Conservation (phyloP, 345 rosid species). For the Durio zibethinus region DNA sequence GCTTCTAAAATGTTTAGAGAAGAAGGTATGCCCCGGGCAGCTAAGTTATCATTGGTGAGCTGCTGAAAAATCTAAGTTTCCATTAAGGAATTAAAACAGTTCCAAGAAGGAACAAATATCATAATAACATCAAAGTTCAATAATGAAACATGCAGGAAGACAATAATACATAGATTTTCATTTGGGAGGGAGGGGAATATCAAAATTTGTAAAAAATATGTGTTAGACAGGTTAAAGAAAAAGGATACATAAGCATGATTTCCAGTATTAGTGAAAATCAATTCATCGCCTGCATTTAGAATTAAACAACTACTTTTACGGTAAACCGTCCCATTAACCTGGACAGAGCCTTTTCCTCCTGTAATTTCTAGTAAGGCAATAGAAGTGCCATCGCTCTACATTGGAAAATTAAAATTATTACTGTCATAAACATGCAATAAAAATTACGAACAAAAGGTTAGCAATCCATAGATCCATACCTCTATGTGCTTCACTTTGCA, state of each 20-base stretch:
- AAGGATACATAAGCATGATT: conserved; percentile 99
- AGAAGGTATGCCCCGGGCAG: conserved; percentile 59
- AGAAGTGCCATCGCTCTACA: conserved; percentile 59
- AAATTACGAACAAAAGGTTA: conserved; percentile 9
- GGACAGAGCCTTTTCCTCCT: conserved; percentile 82
- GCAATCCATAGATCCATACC: conserved; percentile 39
- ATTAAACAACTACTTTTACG: conserved; percentile 44
- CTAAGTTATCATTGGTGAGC: conserved; percentile 56
- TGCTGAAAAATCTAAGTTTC: conserved; percentile 75
- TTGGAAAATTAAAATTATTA: conserved; percentile 23
- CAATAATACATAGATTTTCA: neutral
- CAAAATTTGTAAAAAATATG: neutral
- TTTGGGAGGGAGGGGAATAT: neutral
- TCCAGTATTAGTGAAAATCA: conserved; percentile 62
- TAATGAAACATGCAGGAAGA: neutral
- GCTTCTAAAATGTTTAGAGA: conserved; percentile 74
- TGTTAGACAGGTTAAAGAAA: neutral
- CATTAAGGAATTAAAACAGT: conserved; percentile 40
- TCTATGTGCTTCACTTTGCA: conserved; percentile 75
- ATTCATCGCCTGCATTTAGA: conserved; percentile 87
- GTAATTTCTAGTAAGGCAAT: conserved; percentile 63
- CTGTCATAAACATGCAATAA: neutral
- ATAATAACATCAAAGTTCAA: conserved; percentile 9
- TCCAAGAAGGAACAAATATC: conserved; percentile 5
- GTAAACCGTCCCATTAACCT: conserved; percentile 68